Evolutionary conservation across 441 rosid genomes (phyloP), one percentile per base, ranked within the genome.

Genomic region (Aleurites moluccanus): DNA sequence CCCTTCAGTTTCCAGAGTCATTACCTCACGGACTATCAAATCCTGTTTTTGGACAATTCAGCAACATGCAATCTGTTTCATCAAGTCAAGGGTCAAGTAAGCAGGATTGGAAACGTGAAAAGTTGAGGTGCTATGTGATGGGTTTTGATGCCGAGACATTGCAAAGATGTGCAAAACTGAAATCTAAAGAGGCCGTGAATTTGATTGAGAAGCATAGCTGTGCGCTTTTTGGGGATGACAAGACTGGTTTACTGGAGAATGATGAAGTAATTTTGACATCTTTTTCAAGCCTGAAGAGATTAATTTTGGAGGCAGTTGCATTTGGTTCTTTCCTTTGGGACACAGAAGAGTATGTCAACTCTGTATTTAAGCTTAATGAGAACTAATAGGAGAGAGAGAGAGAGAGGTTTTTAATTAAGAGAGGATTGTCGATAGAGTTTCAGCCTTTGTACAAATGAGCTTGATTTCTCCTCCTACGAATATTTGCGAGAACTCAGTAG

Each of bases 301-400:
- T 95, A 85, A 88, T 91, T 70, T 75, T 91, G 47, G 98, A 95
- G 81, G 99, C 98, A 45, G 90, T 90, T 23, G 97, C 98, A 27
- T 95, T 95, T 67, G 99, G 98, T 71, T 85, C 89, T 53, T 95
- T 95, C 74, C 87, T 95, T 33, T 91, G 98, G 99, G 99, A 92
- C 38, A 81, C 89, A 2, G 96, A 95, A 83, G 88, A 86, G 69
- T 82, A 83, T 76, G 96, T 91, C 0, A 78, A 89, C 77, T 73
- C 80, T 47, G 81, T 86, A 1, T 95, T 84, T 85, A 87, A 84
- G 89, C 92, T 95, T 30, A 81, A 82, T 71, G 92, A 86, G 67
- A 85, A 85, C 81, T 81, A 64, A 38, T 52, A 69, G 78, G 65
- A n/a, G 16, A 28, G 61, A n/a, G n/a, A n/a, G n/a, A n/a, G n/a